Evolutionary conservation across 805 yeast species (phyloP).

Genomic region (Schwanniomyces polymorphus): DNA sequence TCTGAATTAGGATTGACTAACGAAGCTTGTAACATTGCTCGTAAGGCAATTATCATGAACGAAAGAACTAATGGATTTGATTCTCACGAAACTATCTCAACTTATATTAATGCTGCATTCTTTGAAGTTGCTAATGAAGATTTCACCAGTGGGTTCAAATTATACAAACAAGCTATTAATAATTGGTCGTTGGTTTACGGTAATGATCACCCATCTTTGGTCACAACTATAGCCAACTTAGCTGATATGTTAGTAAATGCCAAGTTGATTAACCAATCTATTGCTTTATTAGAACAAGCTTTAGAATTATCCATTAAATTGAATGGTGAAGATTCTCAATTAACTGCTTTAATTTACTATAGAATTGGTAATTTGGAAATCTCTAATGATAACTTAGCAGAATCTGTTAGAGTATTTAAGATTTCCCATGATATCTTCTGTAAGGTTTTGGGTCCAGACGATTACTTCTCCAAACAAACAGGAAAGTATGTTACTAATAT

Average conservation of each 20-base stretch:
- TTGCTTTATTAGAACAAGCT: constrained; percentile 53
- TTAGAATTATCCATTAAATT: constrained; percentile 48
- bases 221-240: constrained; percentile 62
- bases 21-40: constrained; percentile 63
- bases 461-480: constrained; percentile 66
- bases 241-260: constrained; percentile 58
- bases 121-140: constrained; percentile 64
- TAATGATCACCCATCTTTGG: constrained; percentile 65
- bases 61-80: constrained; percentile 86
- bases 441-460: constrained; percentile 63
- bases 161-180: constrained; percentile 59
- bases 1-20: constrained; percentile 55
- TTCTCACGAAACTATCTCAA: constrained; percentile 69
- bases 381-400: constrained; percentile 49
- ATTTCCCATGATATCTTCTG: constrained; percentile 59
- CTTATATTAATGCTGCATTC: constrained; percentile 72
- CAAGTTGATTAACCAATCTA: constrained; percentile 43
- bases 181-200: constrained; percentile 62
- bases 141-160: constrained; percentile 58
- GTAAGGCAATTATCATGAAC: constrained; percentile 68
- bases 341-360: constrained; percentile 65
- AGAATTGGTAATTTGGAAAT: constrained; percentile 55
- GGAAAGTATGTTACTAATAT: constrained; percentile 63
- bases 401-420: constrained; percentile 56
- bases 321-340: constrained; percentile 60